Evolutionary conservation across 1,139 yeast species (phyloP).

Genomic region (Pneumocystis carinii): DNA sequence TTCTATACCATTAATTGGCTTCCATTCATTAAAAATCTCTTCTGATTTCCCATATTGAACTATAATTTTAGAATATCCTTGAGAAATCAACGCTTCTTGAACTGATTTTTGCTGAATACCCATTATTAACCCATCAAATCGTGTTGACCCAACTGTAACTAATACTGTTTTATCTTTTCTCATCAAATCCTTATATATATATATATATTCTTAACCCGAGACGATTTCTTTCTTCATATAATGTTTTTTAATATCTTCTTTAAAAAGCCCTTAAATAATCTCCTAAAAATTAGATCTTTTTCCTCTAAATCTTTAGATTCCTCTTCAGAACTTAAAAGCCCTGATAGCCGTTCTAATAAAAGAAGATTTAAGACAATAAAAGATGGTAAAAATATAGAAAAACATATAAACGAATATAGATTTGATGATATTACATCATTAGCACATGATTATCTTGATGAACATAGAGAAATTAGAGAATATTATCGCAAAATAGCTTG

Average conservation of each 20-base stretch:
- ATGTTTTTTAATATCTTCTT: too few species aligned
- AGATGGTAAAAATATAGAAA: neutral
- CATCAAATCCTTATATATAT: neutral
- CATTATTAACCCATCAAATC: conserved; percentile 41
- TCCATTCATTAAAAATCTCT: conserved; percentile 18
- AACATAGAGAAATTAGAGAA: conserved; percentile 35
- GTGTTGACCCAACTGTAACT: conserved; percentile 78
- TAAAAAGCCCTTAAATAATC: too few species aligned
- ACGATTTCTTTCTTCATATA: too few species aligned
- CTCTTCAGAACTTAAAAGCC: too few species aligned
- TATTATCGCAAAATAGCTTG: conserved; percentile 75
- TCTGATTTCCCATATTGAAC: conserved; percentile 58
- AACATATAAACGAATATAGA: neutral
- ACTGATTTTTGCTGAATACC: conserved; percentile 29
- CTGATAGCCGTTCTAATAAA: neutral
- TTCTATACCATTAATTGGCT: conserved; percentile 5
- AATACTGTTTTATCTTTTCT: conserved; percentile 22
- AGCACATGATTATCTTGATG: conserved; percentile 41
- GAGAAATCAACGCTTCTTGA: conserved; percentile 23
- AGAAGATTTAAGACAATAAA: neutral
- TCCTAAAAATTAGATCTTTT: too few species aligned
- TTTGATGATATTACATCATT: neutral
- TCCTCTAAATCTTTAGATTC: too few species aligned
- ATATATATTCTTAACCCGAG: too few species aligned
- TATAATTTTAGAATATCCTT: conserved; percentile 31